Percentiles rank a stretch among this genome's conserved stretches.
phyloP scores from a whole-genome alignment of 2,329 filamentous ascomycete species.

The Dryadomyces quercivorus region DNA sequence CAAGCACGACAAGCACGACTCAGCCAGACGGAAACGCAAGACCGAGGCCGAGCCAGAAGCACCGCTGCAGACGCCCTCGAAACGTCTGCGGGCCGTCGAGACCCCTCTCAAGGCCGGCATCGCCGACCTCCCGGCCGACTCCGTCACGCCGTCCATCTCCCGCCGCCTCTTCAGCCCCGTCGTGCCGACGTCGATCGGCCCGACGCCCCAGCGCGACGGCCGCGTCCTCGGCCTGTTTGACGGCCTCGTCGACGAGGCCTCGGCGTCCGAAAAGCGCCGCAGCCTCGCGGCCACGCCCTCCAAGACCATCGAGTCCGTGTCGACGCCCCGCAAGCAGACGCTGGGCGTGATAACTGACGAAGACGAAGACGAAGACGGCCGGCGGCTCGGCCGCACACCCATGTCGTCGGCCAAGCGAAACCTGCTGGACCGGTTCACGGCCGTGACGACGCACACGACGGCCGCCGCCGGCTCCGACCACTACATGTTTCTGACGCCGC shows the following conservation, averaged over 20 bases:
- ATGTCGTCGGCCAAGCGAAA: slow-evolving; percentile 47
- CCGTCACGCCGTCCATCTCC: slow-evolving; percentile 38
- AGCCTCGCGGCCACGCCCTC: slow-evolving; percentile 28
- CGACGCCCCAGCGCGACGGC: slow-evolving; percentile 70
- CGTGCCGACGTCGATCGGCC: slow-evolving; percentile 53
- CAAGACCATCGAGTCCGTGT: slow-evolving; percentile 19
- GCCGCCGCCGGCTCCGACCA: background rate
- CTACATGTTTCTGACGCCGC: slow-evolving; percentile 47
- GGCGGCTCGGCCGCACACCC: slow-evolving; percentile 33
- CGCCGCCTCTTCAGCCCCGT: slow-evolving; percentile 48
- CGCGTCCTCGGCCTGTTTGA: slow-evolving; percentile 69
- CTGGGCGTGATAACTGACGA: slow-evolving; percentile 16
- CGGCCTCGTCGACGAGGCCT: slow-evolving; percentile 40
- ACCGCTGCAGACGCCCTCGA: slow-evolving; percentile 34
- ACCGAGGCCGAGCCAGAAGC: slow-evolving; percentile 12
- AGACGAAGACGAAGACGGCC: slow-evolving; percentile 10
- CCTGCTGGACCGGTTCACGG: slow-evolving; percentile 35
- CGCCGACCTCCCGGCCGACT: background rate
- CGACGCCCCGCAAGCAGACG: slow-evolving; percentile 35
- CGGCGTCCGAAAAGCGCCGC: slow-evolving; percentile 21
- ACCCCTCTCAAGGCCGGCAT: slow-evolving; percentile 32
- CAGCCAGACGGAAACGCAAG: slow-evolving; percentile 26
- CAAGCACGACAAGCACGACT: background rate
- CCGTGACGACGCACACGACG: background rate
- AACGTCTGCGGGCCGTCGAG: slow-evolving; percentile 32